Base-by-base conservation (phyloP, 75 land plant genomes). In the Cupressus sempervirens region DNA sequence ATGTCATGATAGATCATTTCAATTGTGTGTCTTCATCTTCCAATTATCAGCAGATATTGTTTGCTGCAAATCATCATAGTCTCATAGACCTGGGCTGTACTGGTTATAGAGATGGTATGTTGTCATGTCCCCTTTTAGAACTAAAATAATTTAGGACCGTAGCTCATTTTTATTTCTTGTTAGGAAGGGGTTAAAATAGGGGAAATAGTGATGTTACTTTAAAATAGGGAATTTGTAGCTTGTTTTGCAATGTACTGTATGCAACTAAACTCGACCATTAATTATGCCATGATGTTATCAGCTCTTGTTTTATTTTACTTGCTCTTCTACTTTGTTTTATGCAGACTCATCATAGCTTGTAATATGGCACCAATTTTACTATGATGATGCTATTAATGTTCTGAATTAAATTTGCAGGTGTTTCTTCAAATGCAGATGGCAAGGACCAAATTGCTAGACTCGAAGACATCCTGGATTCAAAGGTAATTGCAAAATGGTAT, bases 401-500 rank as follows among this genome's bases (percentile, higher is more conserved):
- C 30, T 26, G 26, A 9, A 46, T 82, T 30, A 30, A 48, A 34
- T 82, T 82, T 20, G 7, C 80, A 92, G 93, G 95, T 76, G 89
- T 93, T 40, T 86, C 91, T 74, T 93, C 96, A 14, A 43, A 11
- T 20, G 54, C 23, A 30, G 94, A 93, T 38, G 93, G 92, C 86
- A 91, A 93, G 83, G 81, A 82, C 56, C 94, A 93, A 82, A 86
- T 94, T 29, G 75, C 86, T 72, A 88, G 87, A 54, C 89, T 94
- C 43, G 96, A 94, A 86, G 85, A 85, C 48, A 86, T 89, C 54
- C 84, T 94, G 86, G 93, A 94, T 91, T 85, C 92, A 13, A 88
- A 91, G 89, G 93, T 92, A 56, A 20, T 76, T 23, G 80, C n/a
- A 76, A 76, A 41, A 3, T 30, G 35, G 12, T 70, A 3, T 32